Evolutionary conservation across 73 alveolate species (phyloP).

Genomic region (Paramecium sexaurelia): DNA sequence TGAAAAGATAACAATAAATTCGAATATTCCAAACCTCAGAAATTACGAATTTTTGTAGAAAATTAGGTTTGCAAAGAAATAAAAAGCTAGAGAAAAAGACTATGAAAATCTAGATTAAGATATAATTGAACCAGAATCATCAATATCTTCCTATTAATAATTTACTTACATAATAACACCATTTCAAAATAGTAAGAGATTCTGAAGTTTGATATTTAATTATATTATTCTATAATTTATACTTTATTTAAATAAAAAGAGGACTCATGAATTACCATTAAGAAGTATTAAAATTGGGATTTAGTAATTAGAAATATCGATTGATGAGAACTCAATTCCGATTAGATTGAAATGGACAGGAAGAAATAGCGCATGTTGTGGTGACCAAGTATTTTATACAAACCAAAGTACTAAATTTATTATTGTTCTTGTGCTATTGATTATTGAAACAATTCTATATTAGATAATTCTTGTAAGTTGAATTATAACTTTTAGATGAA

Average conservation of each 20-base stretch:
- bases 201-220: neutral
- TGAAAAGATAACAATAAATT: neutral
- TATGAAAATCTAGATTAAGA: slow-evolving; percentile 22
- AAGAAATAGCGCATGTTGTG: neutral
- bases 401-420: neutral
- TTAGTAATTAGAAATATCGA: slow-evolving; percentile 20
- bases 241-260: neutral
- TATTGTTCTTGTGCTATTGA: neutral
- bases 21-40: neutral
- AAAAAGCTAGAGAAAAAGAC: neutral
- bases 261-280: neutral
- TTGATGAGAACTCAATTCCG: neutral
- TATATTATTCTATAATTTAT: neutral
- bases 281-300: neutral
- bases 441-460: slow-evolving; percentile 7
- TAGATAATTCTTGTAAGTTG: neutral
- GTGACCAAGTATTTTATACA: neutral
- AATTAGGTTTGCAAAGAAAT: neutral
- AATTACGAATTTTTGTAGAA: neutral
- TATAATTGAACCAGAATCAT: slow-evolving; percentile 36
- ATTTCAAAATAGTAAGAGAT: neutral
- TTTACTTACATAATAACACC: slow-evolving; percentile 22
- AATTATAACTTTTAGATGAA: neutral
- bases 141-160: neutral
- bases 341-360: slow-evolving; percentile 42